Evolutionary conservation across 106 monocot species (phyloP).

Genomic region (Acanthochlamys bracteata): DNA sequence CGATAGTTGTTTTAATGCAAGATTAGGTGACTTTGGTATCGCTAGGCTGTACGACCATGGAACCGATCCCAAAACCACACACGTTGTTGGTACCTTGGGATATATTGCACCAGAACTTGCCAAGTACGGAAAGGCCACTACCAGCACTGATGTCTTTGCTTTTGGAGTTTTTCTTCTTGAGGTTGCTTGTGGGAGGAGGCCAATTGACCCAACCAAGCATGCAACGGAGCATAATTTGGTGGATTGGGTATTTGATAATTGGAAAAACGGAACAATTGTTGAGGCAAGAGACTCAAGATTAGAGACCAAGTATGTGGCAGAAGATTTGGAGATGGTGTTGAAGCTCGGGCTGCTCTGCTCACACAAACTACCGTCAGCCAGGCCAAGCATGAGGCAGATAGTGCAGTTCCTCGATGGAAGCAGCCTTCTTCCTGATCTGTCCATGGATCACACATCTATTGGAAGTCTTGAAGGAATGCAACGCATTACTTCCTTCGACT

Average conservation of each 20-base stretch:
- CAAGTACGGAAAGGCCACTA: background rate
- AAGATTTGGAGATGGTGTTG: background rate
- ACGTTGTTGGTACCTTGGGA: slow-evolving; percentile 9
- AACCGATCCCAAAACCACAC: slow-evolving; percentile 3
- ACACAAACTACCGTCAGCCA: background rate
- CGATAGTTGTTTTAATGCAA: slow-evolving; percentile 3
- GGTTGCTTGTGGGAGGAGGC: slow-evolving; percentile 11
- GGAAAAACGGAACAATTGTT: background rate
- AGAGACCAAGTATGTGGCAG: background rate
- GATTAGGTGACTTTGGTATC: slow-evolving; percentile 8
- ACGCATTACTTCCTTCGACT: background rate
- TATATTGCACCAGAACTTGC: slow-evolving; percentile 8
- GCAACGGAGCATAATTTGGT: slow-evolving; percentile 5
- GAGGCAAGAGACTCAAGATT: background rate
- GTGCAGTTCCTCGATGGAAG: background rate
- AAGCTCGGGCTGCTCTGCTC: background rate
- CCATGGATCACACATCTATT: background rate
- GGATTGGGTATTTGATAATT: slow-evolving; percentile 4
- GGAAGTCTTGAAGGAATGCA: background rate
- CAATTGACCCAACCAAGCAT: background rate
- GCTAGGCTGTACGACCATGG: slow-evolving; percentile 6
- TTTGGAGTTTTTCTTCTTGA: slow-evolving; percentile 12
- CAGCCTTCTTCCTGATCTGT: background rate
- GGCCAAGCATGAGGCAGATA: background rate
- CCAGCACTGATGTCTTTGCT: slow-evolving; percentile 7